Base-by-base conservation (phyloP, 768 basidiomycete species). In the Phylloporus arenicola region DNA sequence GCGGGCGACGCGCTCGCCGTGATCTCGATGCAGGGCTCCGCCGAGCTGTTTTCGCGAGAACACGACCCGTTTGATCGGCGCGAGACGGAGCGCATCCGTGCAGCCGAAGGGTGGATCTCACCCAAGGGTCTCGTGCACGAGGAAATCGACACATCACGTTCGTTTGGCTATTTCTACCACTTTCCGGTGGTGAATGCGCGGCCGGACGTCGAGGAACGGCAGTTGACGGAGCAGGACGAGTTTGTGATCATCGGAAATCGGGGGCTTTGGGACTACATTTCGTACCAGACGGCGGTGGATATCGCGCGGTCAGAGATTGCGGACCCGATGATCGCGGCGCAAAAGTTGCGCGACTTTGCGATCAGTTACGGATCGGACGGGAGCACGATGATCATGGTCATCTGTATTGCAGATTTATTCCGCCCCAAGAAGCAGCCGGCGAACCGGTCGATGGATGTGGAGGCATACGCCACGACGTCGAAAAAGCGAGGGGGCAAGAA, bases 381-480 rank as follows among this genome's bases (percentile, higher is more conserved):
- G 13, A 89, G 84, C 53, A 88, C 86, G 43, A 97, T 98, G 93
- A 93, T 98, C 70, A 98, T 98, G 95, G 92, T 97, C 31, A 81
- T 98, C 57, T 81, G 81, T 44, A 74, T 96, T 19, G 81, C 79
- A 9, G 92, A 90, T 62, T 72, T 94, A 29, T 89, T 93, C 72
- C 72, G 79, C 25, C 69, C 72, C 1, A 73, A 76, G 34, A 73
- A 77, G 19, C 78, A 78, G 39, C 72, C 53, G 31, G 56, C 45
- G 38, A 30, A 63, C 27, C 59, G 56, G 55, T 69, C 44, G n/a
- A 57, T 73, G 35, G 79, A 81, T 35, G 39, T 70, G 71, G 56
- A 64, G 55, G 27, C 59, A 17, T 68, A 68, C 38, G 55, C 57
- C 29, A 48, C 57, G 20, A 48, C 58, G 22, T 30, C 60, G 50